Base-by-base conservation (phyloP, 2,329 filamentous ascomycete species). In the Neofusicoccum kwambonambiense region DNA sequence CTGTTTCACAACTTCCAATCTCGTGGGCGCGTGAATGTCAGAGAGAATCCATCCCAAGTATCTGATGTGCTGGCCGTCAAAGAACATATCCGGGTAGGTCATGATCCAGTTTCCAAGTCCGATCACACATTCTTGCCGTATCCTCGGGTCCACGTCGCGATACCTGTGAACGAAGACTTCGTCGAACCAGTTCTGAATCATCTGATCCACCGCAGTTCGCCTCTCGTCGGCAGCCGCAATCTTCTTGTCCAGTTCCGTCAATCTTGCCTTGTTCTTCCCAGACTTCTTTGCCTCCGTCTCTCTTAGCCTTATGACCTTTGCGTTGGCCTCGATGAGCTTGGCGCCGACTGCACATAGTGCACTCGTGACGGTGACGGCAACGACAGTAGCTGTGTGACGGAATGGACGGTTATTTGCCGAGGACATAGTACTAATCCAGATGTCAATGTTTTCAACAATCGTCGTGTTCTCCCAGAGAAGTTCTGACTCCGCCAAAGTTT, bases 1-100 rank as follows among this genome's bases (percentile, higher is more conserved):
- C 76, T 98, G 93, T 72, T 89, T 91, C 47, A 99, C 79, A 2
- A 96, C 92, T 75, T 97, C 93, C n/a, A 89, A 85, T 62, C 95
- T 87, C 22, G 92, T 93, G 8, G 87, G 80, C 0, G 89, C 83
- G 66, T 89, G 84, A 3, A 88, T 85, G 74, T 99, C 95, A 4
- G 93, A 97, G 35, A 99, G 83, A 73, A 97, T 89, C 95, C 95
- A 99, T 61, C 95, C 95, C 5, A 99, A 83, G 73, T 99, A 99
- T 67, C 95, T 89, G 58, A 99, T 82, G 78, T 97, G 97, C 70
- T 90, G 86, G 1, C 92, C 92, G 69, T 97, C 91, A 76, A 97
- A 92, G 78, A 97, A 99, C 51, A 91, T 86, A 52, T 92, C 92
- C 2, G 93, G 92, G 60, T 97, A 87, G 11, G 86, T 86, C 74